Evolutionary conservation across 768 basidiomycete genomes (phyloP).

Genomic region (Kwoniella newhampshirensis): DNA sequence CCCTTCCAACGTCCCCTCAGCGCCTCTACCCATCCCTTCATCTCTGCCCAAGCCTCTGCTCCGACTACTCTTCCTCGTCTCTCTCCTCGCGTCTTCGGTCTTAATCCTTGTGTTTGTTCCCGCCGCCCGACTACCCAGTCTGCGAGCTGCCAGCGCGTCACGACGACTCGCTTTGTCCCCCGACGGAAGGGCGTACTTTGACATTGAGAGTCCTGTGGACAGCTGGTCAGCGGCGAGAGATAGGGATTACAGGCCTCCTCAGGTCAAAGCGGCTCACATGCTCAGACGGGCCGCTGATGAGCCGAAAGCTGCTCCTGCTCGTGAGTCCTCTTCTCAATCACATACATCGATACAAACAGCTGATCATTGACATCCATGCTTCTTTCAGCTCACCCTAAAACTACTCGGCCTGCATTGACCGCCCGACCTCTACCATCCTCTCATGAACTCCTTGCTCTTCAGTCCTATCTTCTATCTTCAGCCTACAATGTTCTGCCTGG

Average conservation of each 20-base stretch:
- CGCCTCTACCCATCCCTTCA: conserved; percentile 20
- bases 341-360: neutral
- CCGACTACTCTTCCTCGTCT: conserved; percentile 32
- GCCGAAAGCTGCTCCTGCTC: conserved; percentile 15
- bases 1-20: conserved; percentile 22
- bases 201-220: conserved; percentile 13
- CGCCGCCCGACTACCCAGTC: conserved; percentile 31
- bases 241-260: conserved; percentile 38
- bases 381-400: conserved; percentile 11
- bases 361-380: neutral
- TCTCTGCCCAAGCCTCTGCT: conserved; percentile 37
- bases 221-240: conserved; percentile 29
- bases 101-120: conserved; percentile 34
- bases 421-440: conserved; percentile 35
- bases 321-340: conserved; percentile 9
- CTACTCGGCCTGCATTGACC: conserved; percentile 9
- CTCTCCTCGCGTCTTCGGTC: conserved; percentile 27
- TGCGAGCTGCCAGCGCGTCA: conserved; percentile 28
- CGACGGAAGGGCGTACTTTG: conserved; percentile 30
- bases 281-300: conserved; percentile 16
- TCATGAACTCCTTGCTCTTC: conserved; percentile 52
- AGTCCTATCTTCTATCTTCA: conserved; percentile 47
- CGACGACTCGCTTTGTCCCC: conserved; percentile 31
- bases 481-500: conserved; percentile 38
- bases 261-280: conserved; percentile 31